Base-by-base conservation (phyloP, 2,329 filamentous ascomycete genomes). In the Aschersonia sp. region DNA sequence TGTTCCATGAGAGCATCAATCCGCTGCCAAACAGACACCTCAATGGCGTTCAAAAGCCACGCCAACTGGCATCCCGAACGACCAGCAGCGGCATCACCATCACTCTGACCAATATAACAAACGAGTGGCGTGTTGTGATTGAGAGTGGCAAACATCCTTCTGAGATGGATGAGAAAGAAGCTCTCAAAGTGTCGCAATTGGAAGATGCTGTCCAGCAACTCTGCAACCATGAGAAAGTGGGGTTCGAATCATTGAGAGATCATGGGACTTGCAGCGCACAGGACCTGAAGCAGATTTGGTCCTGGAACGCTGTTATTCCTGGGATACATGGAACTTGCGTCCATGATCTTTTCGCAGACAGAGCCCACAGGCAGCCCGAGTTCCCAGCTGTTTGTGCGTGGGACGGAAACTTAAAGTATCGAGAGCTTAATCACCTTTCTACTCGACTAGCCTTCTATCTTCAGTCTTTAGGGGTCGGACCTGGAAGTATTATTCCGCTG, bases 401-500 rank as follows among this genome's bases (percentile, higher is more conserved):
- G 59, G 58, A 62, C 45, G 55, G 54, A 2, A 30, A 53, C 2
- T 49, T 59, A 12, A 58, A 55, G 1, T 61, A 56, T 32, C 42
- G 30, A 5, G 47, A 56, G n/a, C 46, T 59, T 4, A 49, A 57
- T 41, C 10, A 33, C 4, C 30, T 44, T 6, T 44, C 55, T 10
- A 49, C 47, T 5, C 33, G 41, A 4, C 42, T 57, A 2, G 51
- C 51, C 14, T 40, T 40, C 4, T 44, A 48, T 10, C 45, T 57
- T 7, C 45, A 37, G 3, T 32, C 35, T 2, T 10, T 42, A 2
- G 58, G 57, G 9, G 51, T 64, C 22, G 44, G 49, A n/a, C 51
- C 52, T 1, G 60, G 55, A 29, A 46, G 42, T 0, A 33, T 59
- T 6, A 56, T 63, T 9, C 60, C 61, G 1, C 49, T 65, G n/a